A percentile compares a stretch with the other conserved stretches of the same genome.
Evolutionary conservation across 1,139 yeast genomes (phyloP).

Genomic region (Schizosaccharomyces versatilis): DNA sequence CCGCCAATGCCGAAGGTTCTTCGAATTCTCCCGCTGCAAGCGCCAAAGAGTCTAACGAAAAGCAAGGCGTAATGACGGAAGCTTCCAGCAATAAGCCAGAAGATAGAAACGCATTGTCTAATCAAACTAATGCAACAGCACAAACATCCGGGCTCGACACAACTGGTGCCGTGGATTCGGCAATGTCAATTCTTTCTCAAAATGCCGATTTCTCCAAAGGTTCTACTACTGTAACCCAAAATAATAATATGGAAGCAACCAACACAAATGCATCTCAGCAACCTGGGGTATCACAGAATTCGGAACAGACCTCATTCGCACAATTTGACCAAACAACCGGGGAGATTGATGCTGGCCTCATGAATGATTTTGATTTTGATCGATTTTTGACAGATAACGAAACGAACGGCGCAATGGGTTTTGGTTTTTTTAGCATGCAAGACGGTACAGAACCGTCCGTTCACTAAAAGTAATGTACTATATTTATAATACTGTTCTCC

Average conservation of each 20-base stretch:
- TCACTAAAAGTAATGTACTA: background rate
- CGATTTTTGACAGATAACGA: slow-evolving; percentile 8
- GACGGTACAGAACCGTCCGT: background rate
- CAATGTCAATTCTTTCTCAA: too few species aligned
- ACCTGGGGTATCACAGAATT: background rate
- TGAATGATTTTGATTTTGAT: slow-evolving; percentile 12
- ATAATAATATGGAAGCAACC: slow-evolving; percentile 3
- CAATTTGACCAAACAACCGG: background rate
- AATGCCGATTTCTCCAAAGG: too few species aligned
- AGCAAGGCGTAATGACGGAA: too few species aligned
- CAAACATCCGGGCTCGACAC: too few species aligned
- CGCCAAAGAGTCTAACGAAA: too few species aligned
- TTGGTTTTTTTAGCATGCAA: background rate
- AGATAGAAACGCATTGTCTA: too few species aligned
- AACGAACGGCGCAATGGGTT: background rate
- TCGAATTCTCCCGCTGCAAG: too few species aligned
- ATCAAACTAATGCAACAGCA: too few species aligned
- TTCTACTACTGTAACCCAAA: too few species aligned
- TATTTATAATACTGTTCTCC: background rate
- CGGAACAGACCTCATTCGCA: background rate
- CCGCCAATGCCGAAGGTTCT: too few species aligned
- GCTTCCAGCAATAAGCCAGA: too few species aligned
- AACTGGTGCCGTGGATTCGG: too few species aligned
- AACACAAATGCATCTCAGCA: background rate
- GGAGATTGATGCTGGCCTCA: slow-evolving; percentile 1